phyloP scores from a whole-genome alignment of 345 rosid species.

The Heritiera fomes region DNA sequence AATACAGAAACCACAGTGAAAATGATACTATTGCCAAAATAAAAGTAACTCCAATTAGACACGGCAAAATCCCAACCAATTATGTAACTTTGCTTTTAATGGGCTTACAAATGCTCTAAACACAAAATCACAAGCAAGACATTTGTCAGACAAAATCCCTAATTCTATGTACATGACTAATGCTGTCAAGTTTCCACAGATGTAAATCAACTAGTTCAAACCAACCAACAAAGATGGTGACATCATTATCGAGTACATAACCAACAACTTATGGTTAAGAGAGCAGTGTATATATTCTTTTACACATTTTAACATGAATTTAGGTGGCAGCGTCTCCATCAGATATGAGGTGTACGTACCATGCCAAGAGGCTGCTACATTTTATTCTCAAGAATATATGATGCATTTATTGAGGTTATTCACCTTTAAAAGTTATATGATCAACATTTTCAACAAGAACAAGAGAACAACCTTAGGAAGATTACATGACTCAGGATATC shows the following conservation, averaged over 20 bases:
- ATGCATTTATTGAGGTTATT: background rate
- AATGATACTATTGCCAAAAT: background rate
- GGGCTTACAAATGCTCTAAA: background rate
- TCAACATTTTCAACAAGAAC: background rate
- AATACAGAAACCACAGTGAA: background rate
- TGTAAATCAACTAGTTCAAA: conserved; percentile 7
- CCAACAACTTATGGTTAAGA: background rate
- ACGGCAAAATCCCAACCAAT: background rate
- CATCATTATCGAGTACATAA: background rate
- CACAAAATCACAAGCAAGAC: background rate
- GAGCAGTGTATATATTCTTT: background rate
- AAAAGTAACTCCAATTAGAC: background rate
- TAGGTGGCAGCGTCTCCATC: background rate
- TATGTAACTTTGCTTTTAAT: background rate
- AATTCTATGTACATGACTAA: background rate
- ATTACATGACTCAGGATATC: background rate
- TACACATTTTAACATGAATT: background rate
- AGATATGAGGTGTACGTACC: background rate
- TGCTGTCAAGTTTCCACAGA: background rate
- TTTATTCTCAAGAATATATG: background rate
- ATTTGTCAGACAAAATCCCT: background rate
- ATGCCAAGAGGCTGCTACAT: background rate
- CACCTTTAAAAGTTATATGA: conserved; percentile 1
- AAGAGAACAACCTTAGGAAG: background rate
- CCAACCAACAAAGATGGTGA: background rate